Evolutionary conservation across 2,329 filamentous ascomycete genomes (phyloP).

Genomic region (Madurella fahalii): DNA sequence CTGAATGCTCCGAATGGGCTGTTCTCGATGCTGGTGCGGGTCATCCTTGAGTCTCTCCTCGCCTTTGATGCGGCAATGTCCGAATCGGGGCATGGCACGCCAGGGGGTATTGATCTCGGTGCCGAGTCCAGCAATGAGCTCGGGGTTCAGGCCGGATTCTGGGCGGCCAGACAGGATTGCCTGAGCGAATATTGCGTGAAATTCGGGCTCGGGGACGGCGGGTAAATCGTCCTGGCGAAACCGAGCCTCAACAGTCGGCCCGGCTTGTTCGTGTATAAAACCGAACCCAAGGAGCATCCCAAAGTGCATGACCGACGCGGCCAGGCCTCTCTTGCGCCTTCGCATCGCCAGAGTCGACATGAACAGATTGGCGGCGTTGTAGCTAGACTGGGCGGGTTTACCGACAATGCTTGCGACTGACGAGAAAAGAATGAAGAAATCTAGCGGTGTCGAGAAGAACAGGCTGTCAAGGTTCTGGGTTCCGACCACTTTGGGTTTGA

Average conservation of each 20-base stretch:
- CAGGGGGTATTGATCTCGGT: not conserved
- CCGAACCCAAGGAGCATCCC: conserved; percentile 9
- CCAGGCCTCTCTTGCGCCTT: conserved; percentile 11
- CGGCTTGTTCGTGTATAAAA: too few species aligned
- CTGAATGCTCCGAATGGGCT: too few species aligned
- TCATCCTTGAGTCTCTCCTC: too few species aligned
- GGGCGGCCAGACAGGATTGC: conserved; percentile 11
- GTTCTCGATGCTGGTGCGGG: too few species aligned
- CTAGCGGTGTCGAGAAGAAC: conserved; percentile 29
- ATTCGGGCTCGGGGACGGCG: conserved; percentile 9
- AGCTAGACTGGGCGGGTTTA: conserved; percentile 12
- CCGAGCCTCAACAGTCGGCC: conserved; percentile 12
- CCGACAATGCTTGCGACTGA: conserved; percentile 4
- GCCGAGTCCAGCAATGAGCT: not conserved
- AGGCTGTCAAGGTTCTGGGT: conserved; percentile 28
- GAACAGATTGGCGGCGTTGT: conserved; percentile 29
- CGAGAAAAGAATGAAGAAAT: conserved; percentile 30
- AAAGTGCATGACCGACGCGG: conserved; percentile 16
- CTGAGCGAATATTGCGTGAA: conserved; percentile 13
- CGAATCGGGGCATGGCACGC: conserved; percentile 9
- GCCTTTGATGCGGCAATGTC: too few species aligned
- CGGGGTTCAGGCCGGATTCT: not conserved
- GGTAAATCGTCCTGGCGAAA: not conserved
- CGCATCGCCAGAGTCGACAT: conserved; percentile 35
- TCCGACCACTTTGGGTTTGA: conserved; percentile 34